phyloP scores from a whole-genome alignment of 805 yeast genomes.

The Grigorovia jiainica region DNA sequence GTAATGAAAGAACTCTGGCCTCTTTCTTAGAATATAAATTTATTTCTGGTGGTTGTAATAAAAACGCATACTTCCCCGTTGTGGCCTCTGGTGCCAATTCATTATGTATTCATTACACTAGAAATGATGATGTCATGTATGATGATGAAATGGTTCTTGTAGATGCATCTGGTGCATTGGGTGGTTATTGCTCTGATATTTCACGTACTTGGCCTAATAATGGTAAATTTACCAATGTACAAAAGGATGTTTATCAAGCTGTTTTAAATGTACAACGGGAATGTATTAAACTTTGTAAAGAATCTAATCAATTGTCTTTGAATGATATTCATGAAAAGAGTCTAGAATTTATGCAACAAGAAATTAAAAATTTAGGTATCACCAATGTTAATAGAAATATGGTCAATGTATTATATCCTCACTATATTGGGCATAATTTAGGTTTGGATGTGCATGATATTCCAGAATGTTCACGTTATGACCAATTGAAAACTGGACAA shows the following conservation, averaged over 20 bases:
- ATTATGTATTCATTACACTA: slow-evolving; percentile 83
- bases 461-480: slow-evolving; percentile 52
- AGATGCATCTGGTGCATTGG: slow-evolving; percentile 90
- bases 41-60: slow-evolving; percentile 80
- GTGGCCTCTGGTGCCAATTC: slow-evolving; percentile 92
- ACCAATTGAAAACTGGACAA: slow-evolving; percentile 52
- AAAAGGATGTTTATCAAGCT: slow-evolving; percentile 78
- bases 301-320: slow-evolving; percentile 41
- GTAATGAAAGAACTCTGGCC: slow-evolving; percentile 68
- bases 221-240: slow-evolving; percentile 66
- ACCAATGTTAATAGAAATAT: slow-evolving; percentile 41
- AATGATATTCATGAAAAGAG: slow-evolving; percentile 71
- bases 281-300: slow-evolving; percentile 65
- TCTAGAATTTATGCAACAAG: slow-evolving; percentile 47
- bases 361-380: slow-evolving; percentile 68
- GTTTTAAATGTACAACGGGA: slow-evolving; percentile 74
- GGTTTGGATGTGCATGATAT: slow-evolving; percentile 88
- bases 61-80: slow-evolving; percentile 87
- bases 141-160: slow-evolving; percentile 79
- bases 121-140: slow-evolving; percentile 76
- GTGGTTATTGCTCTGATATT: slow-evolving; percentile 93
- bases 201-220: slow-evolving; percentile 93
- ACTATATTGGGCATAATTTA: slow-evolving; percentile 89
- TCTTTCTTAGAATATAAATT: slow-evolving; percentile 77
- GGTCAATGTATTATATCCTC: slow-evolving; percentile 65